phyloP scores from a whole-genome alignment of 2,329 filamentous ascomycete species.

The Macrophomina tecta region DNA sequence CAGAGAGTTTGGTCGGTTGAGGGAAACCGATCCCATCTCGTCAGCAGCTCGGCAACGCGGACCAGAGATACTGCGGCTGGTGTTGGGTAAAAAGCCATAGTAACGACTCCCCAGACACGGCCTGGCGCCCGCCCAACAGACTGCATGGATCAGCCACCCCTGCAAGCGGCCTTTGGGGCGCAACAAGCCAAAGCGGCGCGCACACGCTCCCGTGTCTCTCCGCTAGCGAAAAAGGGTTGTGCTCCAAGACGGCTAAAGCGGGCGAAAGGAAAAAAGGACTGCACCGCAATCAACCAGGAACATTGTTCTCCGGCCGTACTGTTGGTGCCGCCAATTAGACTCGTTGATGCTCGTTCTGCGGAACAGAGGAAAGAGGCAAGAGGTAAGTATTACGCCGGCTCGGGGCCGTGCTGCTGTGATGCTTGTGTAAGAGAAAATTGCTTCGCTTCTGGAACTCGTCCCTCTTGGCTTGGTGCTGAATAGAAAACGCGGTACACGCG shows the following conservation, averaged over 20 bases:
- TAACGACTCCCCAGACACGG: not conserved
- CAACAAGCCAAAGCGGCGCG: conserved; percentile 7
- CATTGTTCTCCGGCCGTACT: not conserved
- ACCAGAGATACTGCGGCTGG: not conserved
- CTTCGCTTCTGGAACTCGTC: conserved; percentile 1
- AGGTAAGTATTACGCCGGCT: not conserved
- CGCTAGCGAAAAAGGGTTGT: conserved; percentile 1
- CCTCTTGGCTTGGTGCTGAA: not conserved
- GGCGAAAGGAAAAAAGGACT: not conserved
- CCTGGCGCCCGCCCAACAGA: conserved; percentile 15
- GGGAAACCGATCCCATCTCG: not conserved
- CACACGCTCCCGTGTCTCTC: conserved; percentile 19
- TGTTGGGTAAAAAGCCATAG: not conserved
- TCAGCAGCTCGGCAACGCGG: not conserved
- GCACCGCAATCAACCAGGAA: conserved; percentile 17
- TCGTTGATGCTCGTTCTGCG: not conserved
- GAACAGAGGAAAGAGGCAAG: not conserved
- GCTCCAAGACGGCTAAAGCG: conserved; percentile 18
- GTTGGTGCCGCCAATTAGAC: not conserved
- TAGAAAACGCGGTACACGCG: conserved; percentile 10
- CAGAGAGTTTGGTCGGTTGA: no score
- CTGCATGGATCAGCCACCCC: not conserved
- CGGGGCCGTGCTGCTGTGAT: not conserved
- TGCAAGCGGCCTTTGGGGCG: not conserved
- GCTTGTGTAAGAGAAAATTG: not conserved